Base-by-base conservation (phyloP, 257 asterid species). In the Capsicum chinense region DNA sequence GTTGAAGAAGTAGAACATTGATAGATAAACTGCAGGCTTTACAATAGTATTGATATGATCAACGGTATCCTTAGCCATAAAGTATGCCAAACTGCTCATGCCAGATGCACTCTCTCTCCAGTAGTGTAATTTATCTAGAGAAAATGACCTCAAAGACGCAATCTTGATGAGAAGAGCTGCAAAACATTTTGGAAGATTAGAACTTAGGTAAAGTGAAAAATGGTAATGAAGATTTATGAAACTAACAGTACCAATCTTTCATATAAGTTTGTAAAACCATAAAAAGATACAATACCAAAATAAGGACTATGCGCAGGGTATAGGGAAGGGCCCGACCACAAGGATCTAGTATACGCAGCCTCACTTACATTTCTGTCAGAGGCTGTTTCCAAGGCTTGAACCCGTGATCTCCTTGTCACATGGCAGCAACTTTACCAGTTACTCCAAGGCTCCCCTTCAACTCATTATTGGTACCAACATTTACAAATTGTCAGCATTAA, bases 1-100 rank as follows among this genome's bases (percentile, higher is more conserved):
- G 96, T 93, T 97, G 95, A 97, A 97, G 95, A 92, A 95, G 89
- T 95, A 97, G 90, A 95, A 97, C 98, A 97, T 97, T 1, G 99
- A 97, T 63, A 95, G 91, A 87, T 95, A 97, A 54, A 97, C 97
- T 47, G 97, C 98, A 15, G 99, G 99, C 88, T 97, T 95, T 64
- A 97, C 80, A 47, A 95, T 87, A 10, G 98, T 97, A 85, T 85
- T 95, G 91, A 93, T 93, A 87, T 91, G 98, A 82, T 97, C 99
- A 19, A 97, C 58, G 14, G 98, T 90, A 91, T 97, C 98, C 92
- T 97, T 97, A 9, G 98, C 92, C 35, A 93, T 89, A 86, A 97
- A 97, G 90, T 95, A 93, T 4, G 99, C 99, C 92, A 92, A 83
- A 92, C 99, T 92, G 95, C 99, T 95, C 92, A 97, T 97, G 83